Conservation (phyloP, 2,329 filamentous ascomycete genomes). For the Xylariales sp. region DNA sequence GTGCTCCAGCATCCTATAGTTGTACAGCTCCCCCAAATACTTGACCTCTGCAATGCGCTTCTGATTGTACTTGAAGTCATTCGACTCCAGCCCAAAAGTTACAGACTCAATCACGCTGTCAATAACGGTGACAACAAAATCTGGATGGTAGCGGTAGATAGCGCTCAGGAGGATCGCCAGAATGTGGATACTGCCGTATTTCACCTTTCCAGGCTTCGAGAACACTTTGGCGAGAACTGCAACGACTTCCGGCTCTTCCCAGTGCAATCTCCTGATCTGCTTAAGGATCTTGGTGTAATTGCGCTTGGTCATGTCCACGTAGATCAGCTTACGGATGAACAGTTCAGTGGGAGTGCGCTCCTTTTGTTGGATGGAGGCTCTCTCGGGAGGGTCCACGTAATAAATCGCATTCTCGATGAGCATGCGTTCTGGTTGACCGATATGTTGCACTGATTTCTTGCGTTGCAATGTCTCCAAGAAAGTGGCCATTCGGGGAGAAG, state of each 20-base stretch:
- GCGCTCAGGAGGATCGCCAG: constrained; percentile 85
- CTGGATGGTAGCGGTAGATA: constrained; percentile 85
- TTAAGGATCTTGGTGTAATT: constrained; percentile 92
- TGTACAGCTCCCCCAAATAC: constrained; percentile 93
- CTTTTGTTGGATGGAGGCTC: constrained; percentile 92
- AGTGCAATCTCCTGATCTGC: constrained; percentile 91
- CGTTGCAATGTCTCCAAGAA: constrained; percentile 93
- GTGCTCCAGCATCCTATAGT: constrained; percentile 94
- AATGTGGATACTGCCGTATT: constrained; percentile 93
- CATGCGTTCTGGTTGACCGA: constrained; percentile 95
- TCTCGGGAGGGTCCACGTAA: constrained; percentile 92
- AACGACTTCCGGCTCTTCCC: constrained; percentile 89
- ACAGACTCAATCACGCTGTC: constrained; percentile 89
- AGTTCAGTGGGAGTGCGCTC: constrained; percentile 90
- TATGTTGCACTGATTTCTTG: constrained; percentile 92
- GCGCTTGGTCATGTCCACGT: constrained; percentile 88
- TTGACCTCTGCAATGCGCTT: constrained; percentile 92
- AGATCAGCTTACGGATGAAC: constrained; percentile 89
- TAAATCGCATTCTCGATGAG: constrained; percentile 97
- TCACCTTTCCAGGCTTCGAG: constrained; percentile 93
- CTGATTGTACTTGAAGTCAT: constrained; percentile 97
- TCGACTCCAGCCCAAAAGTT: constrained; percentile 82
- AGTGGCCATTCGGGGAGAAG: constrained; percentile 84
- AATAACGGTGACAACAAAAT: constrained; percentile 85
- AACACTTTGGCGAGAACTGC: constrained; percentile 83